Conservation (phyloP, 768 basidiomycete species). For the Phlebiopsis gigantea region DNA sequence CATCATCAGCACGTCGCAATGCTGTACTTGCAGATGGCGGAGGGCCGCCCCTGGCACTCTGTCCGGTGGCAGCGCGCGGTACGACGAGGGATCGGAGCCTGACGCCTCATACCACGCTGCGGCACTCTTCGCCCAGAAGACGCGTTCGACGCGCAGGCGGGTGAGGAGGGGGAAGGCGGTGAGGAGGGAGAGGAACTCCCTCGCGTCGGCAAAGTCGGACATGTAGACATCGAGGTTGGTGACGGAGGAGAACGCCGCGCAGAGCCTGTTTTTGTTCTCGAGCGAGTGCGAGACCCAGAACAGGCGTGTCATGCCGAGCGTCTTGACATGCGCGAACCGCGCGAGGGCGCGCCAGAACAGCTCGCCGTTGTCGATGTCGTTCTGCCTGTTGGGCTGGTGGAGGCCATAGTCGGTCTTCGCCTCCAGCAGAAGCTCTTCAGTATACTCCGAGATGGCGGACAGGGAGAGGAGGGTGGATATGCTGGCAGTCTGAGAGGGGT, state of each 20-base stretch:
- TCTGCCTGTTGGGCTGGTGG: background rate
- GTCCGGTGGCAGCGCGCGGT: constrained; percentile 5
- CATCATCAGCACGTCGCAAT: constrained; percentile 12
- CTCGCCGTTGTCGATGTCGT: constrained; percentile 4
- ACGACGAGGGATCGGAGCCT: constrained; percentile 9
- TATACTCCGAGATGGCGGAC: constrained; percentile 1
- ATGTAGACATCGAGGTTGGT: constrained; percentile 8
- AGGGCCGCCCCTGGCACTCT: constrained; percentile 1
- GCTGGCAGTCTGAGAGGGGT: constrained; percentile 5
- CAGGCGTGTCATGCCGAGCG: constrained; percentile 5
- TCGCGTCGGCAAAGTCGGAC: constrained; percentile 11
- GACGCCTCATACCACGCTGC: constrained; percentile 4
- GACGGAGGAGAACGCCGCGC: constrained; percentile 7
- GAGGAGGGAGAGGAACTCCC: constrained; percentile 13
- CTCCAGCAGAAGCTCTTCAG: constrained; percentile 10
- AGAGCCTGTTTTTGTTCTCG: constrained; percentile 10
- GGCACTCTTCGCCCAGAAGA: constrained; percentile 10
- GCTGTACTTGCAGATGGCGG: constrained; percentile 7
- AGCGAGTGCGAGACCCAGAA: constrained; percentile 10
- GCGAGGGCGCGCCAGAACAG: constrained; percentile 10
- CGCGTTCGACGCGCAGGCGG: constrained; percentile 7
- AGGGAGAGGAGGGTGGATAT: background rate
- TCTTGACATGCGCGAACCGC: constrained; percentile 5
- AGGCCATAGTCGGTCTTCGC: constrained; percentile 9
- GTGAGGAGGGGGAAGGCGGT: constrained; percentile 6